These are phyloP conservation scores for Solanum neorickii DNA, from an alignment of 257 asterid species.

Conservation along the genomic window DNA sequence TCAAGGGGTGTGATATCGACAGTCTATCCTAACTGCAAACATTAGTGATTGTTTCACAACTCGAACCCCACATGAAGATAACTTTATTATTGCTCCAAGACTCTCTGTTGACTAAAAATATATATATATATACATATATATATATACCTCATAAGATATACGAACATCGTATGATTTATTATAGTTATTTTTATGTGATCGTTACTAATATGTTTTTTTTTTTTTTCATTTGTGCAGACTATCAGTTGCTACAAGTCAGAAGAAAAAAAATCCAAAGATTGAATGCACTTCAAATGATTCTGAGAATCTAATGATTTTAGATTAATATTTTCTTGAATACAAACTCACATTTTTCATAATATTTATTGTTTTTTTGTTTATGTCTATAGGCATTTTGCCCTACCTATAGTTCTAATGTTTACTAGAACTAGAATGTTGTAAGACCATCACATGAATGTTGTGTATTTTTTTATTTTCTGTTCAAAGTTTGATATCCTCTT, in stretches of 20 bases:
- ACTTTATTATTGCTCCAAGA: fast-evolving
- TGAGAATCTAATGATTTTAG: not conserved
- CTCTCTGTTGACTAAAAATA: not conserved
- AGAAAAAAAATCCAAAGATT: not conserved
- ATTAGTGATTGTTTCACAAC: not conserved
- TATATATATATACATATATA: not conserved
- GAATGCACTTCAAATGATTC: not conserved
- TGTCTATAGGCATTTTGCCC: not conserved
- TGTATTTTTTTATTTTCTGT: not conserved
- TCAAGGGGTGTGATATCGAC: not conserved
- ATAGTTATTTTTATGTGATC: not conserved
- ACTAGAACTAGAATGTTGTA: not conserved
- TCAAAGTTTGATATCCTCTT: too few species aligned
- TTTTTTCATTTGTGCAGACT: not conserved
- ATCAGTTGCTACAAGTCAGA: not conserved
- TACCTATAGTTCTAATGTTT: not conserved
- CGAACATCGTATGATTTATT: not conserved
- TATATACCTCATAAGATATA: not conserved
- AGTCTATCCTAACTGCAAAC: not conserved
- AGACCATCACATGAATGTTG: not conserved
- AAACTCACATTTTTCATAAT: not conserved
- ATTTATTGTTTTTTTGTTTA: not conserved
- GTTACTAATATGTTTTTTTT: not conserved
- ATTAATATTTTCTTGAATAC: not conserved
- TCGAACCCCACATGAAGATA: not conserved